Conservation (phyloP, 768 basidiomycete species). For the Russula virescens region DNA sequence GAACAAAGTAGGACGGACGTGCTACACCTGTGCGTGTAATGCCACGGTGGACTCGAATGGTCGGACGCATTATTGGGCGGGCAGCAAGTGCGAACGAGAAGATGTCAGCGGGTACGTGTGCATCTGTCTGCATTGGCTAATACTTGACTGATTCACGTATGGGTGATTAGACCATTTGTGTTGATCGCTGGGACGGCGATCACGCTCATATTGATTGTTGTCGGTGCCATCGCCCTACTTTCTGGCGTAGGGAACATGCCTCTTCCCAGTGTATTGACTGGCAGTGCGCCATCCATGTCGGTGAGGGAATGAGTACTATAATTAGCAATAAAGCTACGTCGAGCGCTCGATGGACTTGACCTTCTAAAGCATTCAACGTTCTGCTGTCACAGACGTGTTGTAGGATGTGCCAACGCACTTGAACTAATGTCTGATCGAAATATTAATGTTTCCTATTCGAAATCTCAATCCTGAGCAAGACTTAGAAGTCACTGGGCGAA, state of each 20-base stretch:
- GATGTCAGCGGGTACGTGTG: constrained; percentile 72
- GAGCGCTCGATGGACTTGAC: not conserved
- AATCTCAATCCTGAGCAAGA: no score
- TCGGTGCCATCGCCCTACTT: constrained; percentile 63
- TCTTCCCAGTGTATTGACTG: constrained; percentile 70
- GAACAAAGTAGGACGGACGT: constrained; percentile 50
- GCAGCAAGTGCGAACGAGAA: constrained; percentile 67
- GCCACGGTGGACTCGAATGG: constrained; percentile 47
- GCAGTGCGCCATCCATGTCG: constrained; percentile 38
- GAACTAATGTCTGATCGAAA: not conserved
- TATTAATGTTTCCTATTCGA: not conserved
- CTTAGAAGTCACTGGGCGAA: not conserved
- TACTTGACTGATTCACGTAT: constrained; percentile 3
- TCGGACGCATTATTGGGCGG: constrained; percentile 68
- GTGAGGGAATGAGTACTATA: constrained; percentile 10
- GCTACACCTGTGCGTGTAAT: constrained; percentile 43
- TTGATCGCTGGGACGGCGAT: constrained; percentile 66
- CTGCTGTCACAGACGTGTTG: not conserved
- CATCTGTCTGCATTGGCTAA: not conserved
- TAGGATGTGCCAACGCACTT: not conserved
- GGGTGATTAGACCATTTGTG: constrained; percentile 57
- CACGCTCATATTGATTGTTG: constrained; percentile 55
- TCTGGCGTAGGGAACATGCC: constrained; percentile 54
- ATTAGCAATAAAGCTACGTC: not conserved
- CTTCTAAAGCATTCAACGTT: not conserved